phyloP scores from a whole-genome alignment of 2,329 filamentous ascomycete species.

The Remersonia thermophila region DNA sequence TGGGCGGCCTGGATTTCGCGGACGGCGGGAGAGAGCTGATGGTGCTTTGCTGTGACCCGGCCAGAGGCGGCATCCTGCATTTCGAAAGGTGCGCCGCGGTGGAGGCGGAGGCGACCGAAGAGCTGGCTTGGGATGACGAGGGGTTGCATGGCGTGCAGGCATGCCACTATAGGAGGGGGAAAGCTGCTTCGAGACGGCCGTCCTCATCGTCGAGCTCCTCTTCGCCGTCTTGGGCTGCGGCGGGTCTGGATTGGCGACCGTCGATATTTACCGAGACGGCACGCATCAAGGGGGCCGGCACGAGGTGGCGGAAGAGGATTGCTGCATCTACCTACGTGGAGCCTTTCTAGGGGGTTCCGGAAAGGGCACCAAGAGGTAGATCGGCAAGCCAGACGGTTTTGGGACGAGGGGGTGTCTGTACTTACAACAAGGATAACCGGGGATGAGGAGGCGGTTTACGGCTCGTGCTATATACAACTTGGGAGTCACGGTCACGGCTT shows the following conservation, averaged over 20 bases:
- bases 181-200: slow-evolving; percentile 2
- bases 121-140: slow-evolving; percentile 8
- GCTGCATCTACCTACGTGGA: slow-evolving; percentile 13
- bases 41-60: slow-evolving; percentile 52
- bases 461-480: too few relatives aligned
- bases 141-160: background rate
- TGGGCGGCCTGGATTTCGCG: slow-evolving; percentile 55
- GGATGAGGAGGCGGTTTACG: too few relatives aligned
- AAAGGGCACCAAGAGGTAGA: slow-evolving; percentile 1
- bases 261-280: slow-evolving; percentile 16
- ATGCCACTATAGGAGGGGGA: too few relatives aligned
- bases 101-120: slow-evolving; percentile 16
- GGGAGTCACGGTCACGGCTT: too few relatives aligned
- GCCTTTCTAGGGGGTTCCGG: too few relatives aligned
- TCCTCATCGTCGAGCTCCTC: slow-evolving; percentile 1
- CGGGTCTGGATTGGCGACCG: slow-evolving; percentile 17
- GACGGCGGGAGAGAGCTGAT: slow-evolving; percentile 57
- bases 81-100: slow-evolving; percentile 36
- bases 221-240: background rate
- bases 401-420: too few relatives aligned
- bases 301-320: slow-evolving; percentile 12
- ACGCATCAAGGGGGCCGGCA: slow-evolving; percentile 7
- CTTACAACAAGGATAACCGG: too few relatives aligned
- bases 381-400: too few relatives aligned
- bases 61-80: slow-evolving; percentile 55